Conservation (phyloP, 805 yeast species). For the Pichia paraexigua region DNA sequence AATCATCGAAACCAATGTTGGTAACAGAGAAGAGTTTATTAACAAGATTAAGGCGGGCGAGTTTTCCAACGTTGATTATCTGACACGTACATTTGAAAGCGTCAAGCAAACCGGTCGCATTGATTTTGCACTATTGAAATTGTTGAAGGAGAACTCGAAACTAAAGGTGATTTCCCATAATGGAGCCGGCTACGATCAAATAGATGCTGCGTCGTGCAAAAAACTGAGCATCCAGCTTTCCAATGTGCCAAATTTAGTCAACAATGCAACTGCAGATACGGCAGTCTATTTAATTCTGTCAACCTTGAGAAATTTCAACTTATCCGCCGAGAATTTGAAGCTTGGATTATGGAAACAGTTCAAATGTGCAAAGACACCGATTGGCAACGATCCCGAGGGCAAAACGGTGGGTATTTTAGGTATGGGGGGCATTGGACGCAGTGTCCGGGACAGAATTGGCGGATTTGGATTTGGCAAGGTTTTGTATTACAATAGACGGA, state of each 20-base stretch:
- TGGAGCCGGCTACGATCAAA: constrained; percentile 55
- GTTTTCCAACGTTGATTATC: constrained; percentile 29
- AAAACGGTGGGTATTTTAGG: constrained; percentile 76
- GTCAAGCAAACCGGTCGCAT: constrained; percentile 33
- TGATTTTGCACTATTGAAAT: constrained; percentile 35
- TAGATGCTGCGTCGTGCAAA: constrained; percentile 37
- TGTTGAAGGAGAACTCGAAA: constrained; percentile 27
- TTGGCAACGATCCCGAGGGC: constrained; percentile 72
- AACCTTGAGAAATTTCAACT: constrained; percentile 51
- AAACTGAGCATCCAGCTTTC: constrained; percentile 37
- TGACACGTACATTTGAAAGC: constrained; percentile 37
- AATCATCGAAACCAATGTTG: constrained; percentile 37
- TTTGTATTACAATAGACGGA: constrained; percentile 63
- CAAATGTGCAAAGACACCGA: constrained; percentile 45
- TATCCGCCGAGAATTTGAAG: constrained; percentile 45
- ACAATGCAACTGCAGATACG: constrained; percentile 51
- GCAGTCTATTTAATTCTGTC: constrained; percentile 43
- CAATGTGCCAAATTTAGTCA: constrained; percentile 46
- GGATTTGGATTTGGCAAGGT: constrained; percentile 73
- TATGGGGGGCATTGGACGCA: constrained; percentile 86
- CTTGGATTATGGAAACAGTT: constrained; percentile 53
- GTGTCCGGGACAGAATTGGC: constrained; percentile 58
- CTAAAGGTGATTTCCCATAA: constrained; percentile 38
- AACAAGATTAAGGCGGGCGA: constrained; percentile 30
- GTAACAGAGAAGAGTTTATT: constrained; percentile 34